A percentile compares a stretch with the other conserved stretches of the same genome.
Evolutionary conservation across 345 rosid species (phyloP).

Genomic region (Eucalyptus dawsonii): DNA sequence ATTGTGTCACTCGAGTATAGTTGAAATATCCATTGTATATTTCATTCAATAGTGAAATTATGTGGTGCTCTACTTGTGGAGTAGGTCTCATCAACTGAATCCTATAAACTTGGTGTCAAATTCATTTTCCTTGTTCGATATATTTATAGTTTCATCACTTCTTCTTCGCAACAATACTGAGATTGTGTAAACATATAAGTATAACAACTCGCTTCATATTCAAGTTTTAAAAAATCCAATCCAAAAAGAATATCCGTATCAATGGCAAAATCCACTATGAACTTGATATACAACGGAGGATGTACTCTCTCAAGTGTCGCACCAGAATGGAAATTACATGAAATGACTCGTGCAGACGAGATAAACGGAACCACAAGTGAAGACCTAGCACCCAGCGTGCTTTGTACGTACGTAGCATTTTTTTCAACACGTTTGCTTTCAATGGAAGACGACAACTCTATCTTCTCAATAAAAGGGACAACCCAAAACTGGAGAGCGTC

Average conservation of each 20-base stretch:
- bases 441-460: too few species aligned
- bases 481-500: not conserved
- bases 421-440: not conserved
- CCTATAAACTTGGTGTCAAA: fast-evolving
- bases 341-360: not conserved
- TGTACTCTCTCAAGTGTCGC: not conserved
- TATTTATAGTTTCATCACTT: too few species aligned
- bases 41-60: not conserved
- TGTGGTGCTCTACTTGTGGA: not conserved
- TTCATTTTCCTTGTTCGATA: not conserved
- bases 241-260: not conserved
- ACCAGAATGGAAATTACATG: not conserved
- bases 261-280: not conserved
- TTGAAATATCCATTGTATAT: not conserved
- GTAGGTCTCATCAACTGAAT: not conserved
- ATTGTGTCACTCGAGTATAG: too few species aligned
- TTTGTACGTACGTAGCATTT: not conserved
- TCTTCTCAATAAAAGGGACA: not conserved
- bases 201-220: not conserved
- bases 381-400: not conserved
- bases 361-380: not conserved
- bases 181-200: not conserved
- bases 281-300: not conserved
- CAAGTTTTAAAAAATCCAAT: not conserved
- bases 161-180: not conserved